Evolutionary conservation across 225 moss, liverwort and hornwort species (phyloP).

Genomic region (Climacium dendroides): DNA sequence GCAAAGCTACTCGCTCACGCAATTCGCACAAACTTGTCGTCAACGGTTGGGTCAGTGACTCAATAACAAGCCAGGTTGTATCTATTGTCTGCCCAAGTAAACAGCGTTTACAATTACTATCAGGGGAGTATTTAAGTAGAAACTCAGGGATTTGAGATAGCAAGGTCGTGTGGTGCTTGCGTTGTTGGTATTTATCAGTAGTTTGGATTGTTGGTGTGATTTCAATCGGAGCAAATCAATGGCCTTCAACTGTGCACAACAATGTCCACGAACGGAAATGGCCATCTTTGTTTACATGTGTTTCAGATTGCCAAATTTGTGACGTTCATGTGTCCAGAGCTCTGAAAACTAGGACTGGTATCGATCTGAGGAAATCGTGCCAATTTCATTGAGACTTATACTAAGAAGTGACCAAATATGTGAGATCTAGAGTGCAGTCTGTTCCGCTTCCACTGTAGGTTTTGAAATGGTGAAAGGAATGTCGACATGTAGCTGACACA

Average conservation of each 20-base stretch:
- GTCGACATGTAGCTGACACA: no score
- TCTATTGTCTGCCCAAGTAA: not conserved
- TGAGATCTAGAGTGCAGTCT: no score
- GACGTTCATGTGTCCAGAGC: not conserved
- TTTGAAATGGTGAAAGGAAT: no score
- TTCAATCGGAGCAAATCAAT: not conserved
- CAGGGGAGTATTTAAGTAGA: not conserved
- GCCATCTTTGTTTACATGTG: not conserved
- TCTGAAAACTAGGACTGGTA: not conserved
- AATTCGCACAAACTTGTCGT: slow-evolving; percentile 17
- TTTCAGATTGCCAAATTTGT: not conserved
- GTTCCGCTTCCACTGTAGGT: no score
- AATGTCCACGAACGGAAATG: not conserved
- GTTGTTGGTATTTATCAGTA: not conserved
- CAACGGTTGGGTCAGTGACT: not conserved
- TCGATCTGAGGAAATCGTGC: not conserved
- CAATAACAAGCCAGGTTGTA: not conserved
- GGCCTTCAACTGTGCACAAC: not conserved
- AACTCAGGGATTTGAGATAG: not conserved
- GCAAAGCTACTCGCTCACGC: slow-evolving; percentile 28
- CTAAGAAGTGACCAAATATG: no score
- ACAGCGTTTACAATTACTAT: not conserved
- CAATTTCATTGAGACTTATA: no score
- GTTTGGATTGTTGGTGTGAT: not conserved
- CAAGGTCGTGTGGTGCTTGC: not conserved